phyloP scores from a whole-genome alignment of 306 rosid species.

The Casuarina cunninghamiana region DNA sequence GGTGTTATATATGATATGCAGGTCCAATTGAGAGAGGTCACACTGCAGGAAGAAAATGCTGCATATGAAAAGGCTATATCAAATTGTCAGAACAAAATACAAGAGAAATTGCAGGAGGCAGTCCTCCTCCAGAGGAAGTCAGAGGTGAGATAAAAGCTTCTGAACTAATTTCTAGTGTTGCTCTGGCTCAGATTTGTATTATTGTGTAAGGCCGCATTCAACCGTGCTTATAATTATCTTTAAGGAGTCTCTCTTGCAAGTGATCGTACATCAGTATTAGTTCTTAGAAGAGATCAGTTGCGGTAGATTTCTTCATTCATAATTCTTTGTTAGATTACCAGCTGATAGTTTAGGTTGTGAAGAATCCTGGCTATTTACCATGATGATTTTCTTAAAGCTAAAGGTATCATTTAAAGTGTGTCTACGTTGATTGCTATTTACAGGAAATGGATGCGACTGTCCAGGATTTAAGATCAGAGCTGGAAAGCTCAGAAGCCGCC shows the following conservation, averaged over 20 bases:
- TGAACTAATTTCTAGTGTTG: background rate
- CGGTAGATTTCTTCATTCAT: background rate
- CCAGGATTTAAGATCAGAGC: slow-evolving; percentile 53
- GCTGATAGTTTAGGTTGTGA: background rate
- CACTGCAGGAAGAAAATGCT: slow-evolving; percentile 75
- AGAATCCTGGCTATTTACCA: slow-evolving; percentile 1
- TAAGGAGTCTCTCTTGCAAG: background rate
- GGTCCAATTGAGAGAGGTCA: slow-evolving; percentile 83
- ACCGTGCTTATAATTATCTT: background rate
- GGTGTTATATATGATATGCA: slow-evolving; percentile 17
- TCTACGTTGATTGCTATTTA: slow-evolving; percentile 18
- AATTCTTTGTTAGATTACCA: background rate
- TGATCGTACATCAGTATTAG: background rate
- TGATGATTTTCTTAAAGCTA: background rate
- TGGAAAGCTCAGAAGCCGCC: slow-evolving; percentile 41
- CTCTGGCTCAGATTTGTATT: background rate
- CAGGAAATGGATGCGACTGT: slow-evolving; percentile 76
- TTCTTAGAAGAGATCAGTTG: background rate
- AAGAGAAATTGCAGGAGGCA: slow-evolving; percentile 66
- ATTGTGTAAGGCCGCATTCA: background rate
- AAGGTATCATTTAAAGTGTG: background rate
- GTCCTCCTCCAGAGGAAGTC: slow-evolving; percentile 50
- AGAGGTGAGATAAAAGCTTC: slow-evolving; percentile 47
- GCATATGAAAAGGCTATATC: slow-evolving; percentile 65
- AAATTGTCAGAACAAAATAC: slow-evolving; percentile 61